Percentiles rank a stretch among this genome's conserved stretches.
Evolutionary conservation across 1,284 basidiomycete species (phyloP).

Genomic region (Ustilago trichophora): DNA sequence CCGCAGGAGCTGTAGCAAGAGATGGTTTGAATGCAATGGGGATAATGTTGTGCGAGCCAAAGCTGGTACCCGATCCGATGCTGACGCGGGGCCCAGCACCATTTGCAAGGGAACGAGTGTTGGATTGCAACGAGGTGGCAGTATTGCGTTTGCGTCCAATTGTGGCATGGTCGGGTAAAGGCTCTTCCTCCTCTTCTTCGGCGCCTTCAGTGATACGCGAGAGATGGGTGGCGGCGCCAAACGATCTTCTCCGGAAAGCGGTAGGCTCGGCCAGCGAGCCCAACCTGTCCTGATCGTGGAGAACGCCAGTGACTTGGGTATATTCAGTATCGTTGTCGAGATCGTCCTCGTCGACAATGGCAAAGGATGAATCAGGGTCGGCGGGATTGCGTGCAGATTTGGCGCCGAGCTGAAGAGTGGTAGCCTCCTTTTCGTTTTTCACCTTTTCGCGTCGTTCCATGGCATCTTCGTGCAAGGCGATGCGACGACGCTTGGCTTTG

Average conservation of each 20-base stretch:
- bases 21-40: constrained; percentile 46
- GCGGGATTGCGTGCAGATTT: background rate
- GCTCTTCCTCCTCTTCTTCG: constrained; percentile 47
- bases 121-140: constrained; percentile 7
- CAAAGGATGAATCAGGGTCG: constrained; percentile 18
- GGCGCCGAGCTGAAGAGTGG: constrained; percentile 34
- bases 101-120: constrained; percentile 6
- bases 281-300: constrained; percentile 15
- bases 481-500: constrained; percentile 24
- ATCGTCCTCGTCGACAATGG: constrained; percentile 23
- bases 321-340: constrained; percentile 52
- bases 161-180: background rate
- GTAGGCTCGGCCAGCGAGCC: constrained; percentile 44
- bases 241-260: constrained; percentile 31
- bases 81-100: constrained; percentile 38
- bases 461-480: constrained; percentile 32
- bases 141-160: too few species aligned
- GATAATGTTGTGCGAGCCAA: constrained; percentile 40
- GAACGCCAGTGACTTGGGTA: constrained; percentile 42
- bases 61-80: constrained; percentile 31
- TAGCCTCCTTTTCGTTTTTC: constrained; percentile 32
- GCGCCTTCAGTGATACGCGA: constrained; percentile 48
- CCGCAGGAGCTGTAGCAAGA: too few species aligned
- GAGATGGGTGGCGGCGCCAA: constrained; percentile 52
- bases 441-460: constrained; percentile 36